A percentile compares a stretch with the other conserved stretches of the same genome.
Evolutionary conservation across 2,329 filamentous ascomycete species (phyloP).

Genomic region (Lachnellula willkommii): DNA sequence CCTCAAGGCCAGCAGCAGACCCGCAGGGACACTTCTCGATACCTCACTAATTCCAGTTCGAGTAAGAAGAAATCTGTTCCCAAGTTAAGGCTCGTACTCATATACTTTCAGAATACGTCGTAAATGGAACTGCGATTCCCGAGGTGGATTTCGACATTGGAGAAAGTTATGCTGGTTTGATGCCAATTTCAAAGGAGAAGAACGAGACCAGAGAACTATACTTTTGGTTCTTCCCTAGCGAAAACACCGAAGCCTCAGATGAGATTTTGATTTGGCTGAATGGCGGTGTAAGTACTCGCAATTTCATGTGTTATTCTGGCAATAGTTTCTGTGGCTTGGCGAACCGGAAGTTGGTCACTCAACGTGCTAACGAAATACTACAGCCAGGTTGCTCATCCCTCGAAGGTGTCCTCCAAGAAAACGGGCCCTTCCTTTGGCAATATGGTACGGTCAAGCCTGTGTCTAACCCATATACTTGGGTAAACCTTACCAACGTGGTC

Average conservation of each 20-base stretch:
- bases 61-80: slow-evolving; percentile 15
- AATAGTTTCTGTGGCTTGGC: background rate
- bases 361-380: slow-evolving; percentile 2
- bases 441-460: slow-evolving; percentile 55
- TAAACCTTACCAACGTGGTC: slow-evolving; percentile 28
- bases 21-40: slow-evolving; percentile 12
- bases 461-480: slow-evolving; percentile 27
- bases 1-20: slow-evolving; percentile 7
- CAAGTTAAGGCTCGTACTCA: background rate
- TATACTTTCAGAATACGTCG: slow-evolving; percentile 47
- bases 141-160: slow-evolving; percentile 65
- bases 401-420: slow-evolving; percentile 68
- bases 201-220: slow-evolving; percentile 51
- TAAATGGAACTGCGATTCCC: slow-evolving; percentile 60
- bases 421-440: slow-evolving; percentile 68
- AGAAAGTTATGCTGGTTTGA: slow-evolving; percentile 58
- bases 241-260: slow-evolving; percentile 43
- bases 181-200: slow-evolving; percentile 49
- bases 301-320: background rate
- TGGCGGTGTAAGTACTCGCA: slow-evolving; percentile 35
- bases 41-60: slow-evolving; percentile 23
- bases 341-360: background rate
- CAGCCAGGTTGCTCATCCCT: slow-evolving; percentile 57
- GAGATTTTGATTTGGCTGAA: slow-evolving; percentile 56
- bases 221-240: slow-evolving; percentile 63